A percentile compares a stretch with the other conserved stretches of the same genome.
These are phyloP conservation scores for Jackrogersella minutella DNA, from an alignment of 495 filamentous ascomycete species.

Conservation along the genomic window DNA sequence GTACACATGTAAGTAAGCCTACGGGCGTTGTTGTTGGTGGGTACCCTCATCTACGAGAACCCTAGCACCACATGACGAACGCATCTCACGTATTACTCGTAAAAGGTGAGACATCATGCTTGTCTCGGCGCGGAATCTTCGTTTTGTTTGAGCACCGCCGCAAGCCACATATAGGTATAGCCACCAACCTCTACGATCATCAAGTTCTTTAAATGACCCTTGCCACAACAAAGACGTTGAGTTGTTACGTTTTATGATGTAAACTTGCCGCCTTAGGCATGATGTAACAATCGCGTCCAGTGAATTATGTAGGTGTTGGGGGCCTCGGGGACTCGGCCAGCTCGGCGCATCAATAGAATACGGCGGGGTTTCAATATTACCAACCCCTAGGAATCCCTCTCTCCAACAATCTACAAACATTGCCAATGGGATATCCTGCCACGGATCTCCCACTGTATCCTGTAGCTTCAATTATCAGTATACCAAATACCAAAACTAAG, in stretches of 20 bases:
- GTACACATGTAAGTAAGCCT: conserved; percentile 16
- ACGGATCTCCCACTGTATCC: too few relatives aligned
- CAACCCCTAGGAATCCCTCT: too few relatives aligned
- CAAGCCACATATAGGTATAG: conserved; percentile 14
- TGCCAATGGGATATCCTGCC: too few relatives aligned
- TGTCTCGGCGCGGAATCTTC: background rate
- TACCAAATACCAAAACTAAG: too few relatives aligned
- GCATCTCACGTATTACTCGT: conserved; percentile 9
- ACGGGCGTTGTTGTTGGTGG: too few relatives aligned
- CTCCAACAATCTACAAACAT: too few relatives aligned
- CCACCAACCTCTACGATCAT: too few relatives aligned
- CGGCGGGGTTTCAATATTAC: background rate
- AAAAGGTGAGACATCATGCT: background rate
- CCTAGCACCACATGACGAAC: conserved; percentile 19
- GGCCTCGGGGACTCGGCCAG: too few relatives aligned
- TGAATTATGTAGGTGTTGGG: too few relatives aligned
- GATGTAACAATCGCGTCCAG: background rate
- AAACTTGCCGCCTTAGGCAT: background rate
- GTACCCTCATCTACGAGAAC: background rate
- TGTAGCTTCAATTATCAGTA: too few relatives aligned
- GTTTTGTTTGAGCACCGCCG: background rate
- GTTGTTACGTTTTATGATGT: background rate
- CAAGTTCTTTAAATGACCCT: too few relatives aligned
- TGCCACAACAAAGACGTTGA: too few relatives aligned
- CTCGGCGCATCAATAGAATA: conserved; percentile 25